Evolutionary conservation across 2,329 filamentous ascomycete genomes (phyloP), one percentile per base, ranked within the genome.

Genomic region (Pseudogymnoascus sp.): DNA sequence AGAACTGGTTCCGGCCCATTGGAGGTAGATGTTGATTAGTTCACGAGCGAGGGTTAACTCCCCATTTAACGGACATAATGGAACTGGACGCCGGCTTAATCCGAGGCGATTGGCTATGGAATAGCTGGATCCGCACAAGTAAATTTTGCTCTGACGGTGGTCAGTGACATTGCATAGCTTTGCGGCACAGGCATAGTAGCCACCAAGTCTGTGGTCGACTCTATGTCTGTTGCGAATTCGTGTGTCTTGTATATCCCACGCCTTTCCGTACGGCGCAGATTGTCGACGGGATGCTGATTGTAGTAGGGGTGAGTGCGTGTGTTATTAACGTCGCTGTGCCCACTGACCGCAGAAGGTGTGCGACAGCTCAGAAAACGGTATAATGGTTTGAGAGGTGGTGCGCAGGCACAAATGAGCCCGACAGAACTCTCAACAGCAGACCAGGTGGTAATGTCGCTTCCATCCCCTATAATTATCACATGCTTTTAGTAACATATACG

Each of bases 311-410:
- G 21, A 46, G 18, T 1, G 11, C 11, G 18, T 46, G 18, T 25
- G 42, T 11, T 21, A 14, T 46, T 2, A 23, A 46, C 14, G 2
- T 46, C 42, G 21, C 42, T 46, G 21, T 25, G 14, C 11, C 42
- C 4, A 23, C 5, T 46, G 2, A 14, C 18, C 5, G 42, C 23
- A 25, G 42, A 46, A 25, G 21, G 21, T 21, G 42, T 14, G 42
- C 10, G 11, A 14, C 42, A 46, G 12, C 42, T 5, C 11, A 25
- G 25, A 46, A 46, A 10, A 46, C 64, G 60, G 18, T 67, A 56
- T n/a, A 69, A 42, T 4, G 68, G 67, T n/a, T 64, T 62, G 12
- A 69, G 63, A 23, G 62, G 50, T 10, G 68, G 62, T n/a, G 64
- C 66, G 4, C 63, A 67, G 18, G 64, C 65, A 37, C 66, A 68